Base-by-base conservation (phyloP, 352 stramenopile genomes). In the Hyaloperonospora arabidopsidis region DNA sequence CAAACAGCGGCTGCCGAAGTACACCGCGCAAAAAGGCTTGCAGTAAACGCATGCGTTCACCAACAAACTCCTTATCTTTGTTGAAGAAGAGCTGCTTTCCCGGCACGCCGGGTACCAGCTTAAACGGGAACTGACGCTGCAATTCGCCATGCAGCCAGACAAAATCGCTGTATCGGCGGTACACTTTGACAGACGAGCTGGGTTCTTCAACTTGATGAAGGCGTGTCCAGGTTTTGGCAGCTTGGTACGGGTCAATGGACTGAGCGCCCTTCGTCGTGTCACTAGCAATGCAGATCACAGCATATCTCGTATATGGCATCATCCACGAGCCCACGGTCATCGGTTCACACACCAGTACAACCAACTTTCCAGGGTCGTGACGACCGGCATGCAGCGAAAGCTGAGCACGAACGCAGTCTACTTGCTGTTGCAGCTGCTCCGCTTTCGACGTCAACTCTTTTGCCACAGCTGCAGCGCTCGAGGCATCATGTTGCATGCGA, bases 131-230 rank as follows among this genome's bases (percentile, higher is more conserved):
- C n/a, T 76, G 61, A 38, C 70, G 72, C 38, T 73, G 65, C 11
- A 93, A 54, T 48, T 86, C 74, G 14, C 70, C 63, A 51, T 89
- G 78, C 34, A 93, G 68, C 82, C 82, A 93, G 45, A 90, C 66
- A 74, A 93, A 93, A 62, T 93, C 82, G 52, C 79, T 90, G 70
- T 90, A 93, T 5, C 82, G 79, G 17, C 82, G 79, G 49, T 93
- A 93, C 4, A 93, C 82, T 36, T 87, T 87, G 35, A 93, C 82
- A 1, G 74, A 90, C 1, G 79, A 81, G 53, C 74, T 84, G 0
- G 74, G 73, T 25, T 89, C 75, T 13, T 75, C 71, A 40, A 87
- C 73, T 64, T 89, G 77, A n/a, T 70, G 75, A 46, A 86, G 68
- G 47, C 67, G 68, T n/a, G 81, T 84, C 79, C 79, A 90, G 21